These are phyloP conservation scores for Lathyrus oleraceus DNA, from an alignment of 306 rosid species.

Conservation along the genomic window DNA sequence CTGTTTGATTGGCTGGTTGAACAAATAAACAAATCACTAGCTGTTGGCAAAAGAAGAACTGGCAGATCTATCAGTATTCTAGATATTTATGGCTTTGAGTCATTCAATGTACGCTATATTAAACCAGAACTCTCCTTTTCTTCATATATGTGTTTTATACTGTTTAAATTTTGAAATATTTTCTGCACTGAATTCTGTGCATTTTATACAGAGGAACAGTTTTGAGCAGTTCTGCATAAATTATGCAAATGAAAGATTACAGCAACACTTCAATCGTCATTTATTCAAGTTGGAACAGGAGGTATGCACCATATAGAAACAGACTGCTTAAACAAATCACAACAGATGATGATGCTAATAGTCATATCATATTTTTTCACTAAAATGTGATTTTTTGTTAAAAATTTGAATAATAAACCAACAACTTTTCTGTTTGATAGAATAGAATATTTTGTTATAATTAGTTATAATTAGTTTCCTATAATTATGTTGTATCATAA, in stretches of 20 bases:
- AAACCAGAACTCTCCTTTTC: conserved; percentile 21
- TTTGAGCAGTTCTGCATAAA: conserved; percentile 99
- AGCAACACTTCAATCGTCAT: conserved; percentile 98
- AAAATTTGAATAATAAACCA: conserved; percentile 9
- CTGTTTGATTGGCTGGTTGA: conserved; percentile 96
- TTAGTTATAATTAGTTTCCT: too few species aligned
- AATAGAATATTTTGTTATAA: too few species aligned
- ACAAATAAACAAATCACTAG: conserved; percentile 96
- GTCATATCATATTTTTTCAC: not conserved
- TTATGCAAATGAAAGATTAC: conserved; percentile 97
- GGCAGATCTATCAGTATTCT: conserved; percentile 99
- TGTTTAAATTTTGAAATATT: conserved; percentile 31
- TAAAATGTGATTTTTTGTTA: conserved; percentile 1
- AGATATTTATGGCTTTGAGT: conserved; percentile 98
- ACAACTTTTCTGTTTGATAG: not conserved
- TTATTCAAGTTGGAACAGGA: conserved; percentile 97
- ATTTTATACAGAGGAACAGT: conserved; percentile 74
- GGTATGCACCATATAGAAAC: conserved; percentile 50
- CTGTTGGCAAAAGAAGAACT: conserved; percentile 92
- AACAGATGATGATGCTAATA: conserved; percentile 1
- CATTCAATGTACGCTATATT: conserved; percentile 79
- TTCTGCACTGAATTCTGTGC: conserved; percentile 17
- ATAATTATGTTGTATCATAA: too few species aligned
- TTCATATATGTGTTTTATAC: not conserved
- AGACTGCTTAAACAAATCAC: conserved; percentile 24